Conservation (phyloP, 2,329 filamentous ascomycete genomes). For the Ilyonectria robusta region DNA sequence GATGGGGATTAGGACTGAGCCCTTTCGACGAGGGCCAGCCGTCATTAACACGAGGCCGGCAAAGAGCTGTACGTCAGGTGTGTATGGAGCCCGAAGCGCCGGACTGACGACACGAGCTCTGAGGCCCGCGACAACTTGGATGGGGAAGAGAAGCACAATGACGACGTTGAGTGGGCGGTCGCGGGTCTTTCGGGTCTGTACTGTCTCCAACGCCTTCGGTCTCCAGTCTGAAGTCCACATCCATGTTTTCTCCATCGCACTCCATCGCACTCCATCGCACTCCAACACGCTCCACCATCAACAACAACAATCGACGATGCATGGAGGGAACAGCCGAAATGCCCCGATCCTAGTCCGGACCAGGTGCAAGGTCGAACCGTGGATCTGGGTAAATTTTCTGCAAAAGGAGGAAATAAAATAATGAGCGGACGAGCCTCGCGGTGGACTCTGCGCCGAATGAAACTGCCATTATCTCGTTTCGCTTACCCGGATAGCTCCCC, state of each 20-base stretch:
- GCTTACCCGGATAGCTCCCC: slow-evolving; percentile 46
- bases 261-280: too few species aligned
- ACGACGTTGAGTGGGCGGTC: slow-evolving; percentile 35
- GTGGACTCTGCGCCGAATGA: slow-evolving; percentile 41
- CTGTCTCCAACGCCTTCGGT: neutral
- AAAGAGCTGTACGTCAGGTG: slow-evolving; percentile 23
- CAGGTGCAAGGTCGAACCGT: slow-evolving; percentile 30
- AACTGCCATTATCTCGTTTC: slow-evolving; percentile 46
- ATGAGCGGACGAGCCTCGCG: slow-evolving; percentile 40
- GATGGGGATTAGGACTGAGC: slow-evolving; percentile 17
- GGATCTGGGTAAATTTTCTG: slow-evolving; percentile 28
- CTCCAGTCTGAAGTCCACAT: slow-evolving; percentile 24
- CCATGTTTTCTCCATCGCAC: slow-evolving; percentile 8
- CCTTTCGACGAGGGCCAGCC: slow-evolving; percentile 42
- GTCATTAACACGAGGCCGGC: slow-evolving; percentile 42
- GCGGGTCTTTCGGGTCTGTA: slow-evolving; percentile 25
- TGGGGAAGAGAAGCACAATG: slow-evolving; percentile 33
- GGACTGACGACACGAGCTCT: neutral
- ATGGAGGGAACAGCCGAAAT: slow-evolving; percentile 18
- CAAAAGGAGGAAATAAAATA: slow-evolving; percentile 38
- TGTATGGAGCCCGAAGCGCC: slow-evolving; percentile 19
- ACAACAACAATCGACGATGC: neutral
- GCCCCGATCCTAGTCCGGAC: slow-evolving; percentile 21
- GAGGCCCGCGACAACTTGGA: slow-evolving; percentile 4
- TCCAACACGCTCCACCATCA: slow-evolving; percentile 3